Conservation (phyloP, 2,329 filamentous ascomycete genomes). For the Phoma sp. region DNA sequence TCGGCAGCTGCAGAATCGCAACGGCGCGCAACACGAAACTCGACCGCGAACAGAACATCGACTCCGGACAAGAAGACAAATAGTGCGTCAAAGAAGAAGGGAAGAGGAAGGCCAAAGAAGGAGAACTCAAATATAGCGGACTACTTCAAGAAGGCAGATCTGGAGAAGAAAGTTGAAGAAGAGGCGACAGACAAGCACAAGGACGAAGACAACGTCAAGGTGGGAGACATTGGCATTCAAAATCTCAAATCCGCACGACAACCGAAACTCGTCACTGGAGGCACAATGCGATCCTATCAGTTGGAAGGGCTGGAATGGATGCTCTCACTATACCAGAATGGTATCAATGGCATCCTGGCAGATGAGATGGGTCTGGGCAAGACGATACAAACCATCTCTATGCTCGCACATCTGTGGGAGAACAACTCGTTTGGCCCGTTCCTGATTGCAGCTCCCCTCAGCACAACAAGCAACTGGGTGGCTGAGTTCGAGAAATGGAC, state of each 20-base stretch:
- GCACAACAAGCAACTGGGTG: slow-evolving; percentile 94
- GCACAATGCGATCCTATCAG: slow-evolving; percentile 93
- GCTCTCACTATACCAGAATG: slow-evolving; percentile 81
- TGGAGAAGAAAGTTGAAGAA: slow-evolving; percentile 60
- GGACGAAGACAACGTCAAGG: slow-evolving; percentile 63
- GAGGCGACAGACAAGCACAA: slow-evolving; percentile 66
- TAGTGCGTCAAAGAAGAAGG: slow-evolving; percentile 31
- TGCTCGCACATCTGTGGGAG: slow-evolving; percentile 86
- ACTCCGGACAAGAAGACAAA: slow-evolving; percentile 27
- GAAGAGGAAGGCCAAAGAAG: slow-evolving; percentile 50
- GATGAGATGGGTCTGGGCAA: slow-evolving; percentile 96
- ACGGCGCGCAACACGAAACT: slow-evolving; percentile 53
- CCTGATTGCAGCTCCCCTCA: slow-evolving; percentile 86
- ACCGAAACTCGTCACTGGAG: slow-evolving; percentile 82
- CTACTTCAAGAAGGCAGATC: slow-evolving; percentile 66
- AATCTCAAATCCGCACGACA: slow-evolving; percentile 83
- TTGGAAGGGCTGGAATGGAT: slow-evolving; percentile 95
- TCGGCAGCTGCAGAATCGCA: slow-evolving; percentile 54
- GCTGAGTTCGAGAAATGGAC: slow-evolving; percentile 93
- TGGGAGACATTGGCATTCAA: slow-evolving; percentile 67
- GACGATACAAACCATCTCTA: slow-evolving; percentile 87
- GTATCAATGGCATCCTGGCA: slow-evolving; percentile 87
- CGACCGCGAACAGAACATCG: slow-evolving; percentile 25
- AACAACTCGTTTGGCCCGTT: slow-evolving; percentile 89
- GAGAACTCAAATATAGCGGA: slow-evolving; percentile 59